Evolutionary conservation across 2,329 filamentous ascomycete genomes (phyloP).

Genomic region (Diatrype stigma): DNA sequence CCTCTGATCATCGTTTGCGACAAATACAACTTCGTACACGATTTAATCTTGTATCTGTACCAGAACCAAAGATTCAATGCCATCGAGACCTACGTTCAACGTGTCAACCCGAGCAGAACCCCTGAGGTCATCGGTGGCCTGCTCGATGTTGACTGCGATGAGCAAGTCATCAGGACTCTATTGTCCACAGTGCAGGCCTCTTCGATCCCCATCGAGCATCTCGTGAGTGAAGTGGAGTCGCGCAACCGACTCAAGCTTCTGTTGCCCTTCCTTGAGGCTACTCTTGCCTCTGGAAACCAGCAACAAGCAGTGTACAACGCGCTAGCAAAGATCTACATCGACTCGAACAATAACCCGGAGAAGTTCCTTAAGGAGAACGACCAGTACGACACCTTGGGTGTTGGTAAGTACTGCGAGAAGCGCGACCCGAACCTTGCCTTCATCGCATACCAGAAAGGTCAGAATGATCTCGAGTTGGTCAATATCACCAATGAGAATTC

Average conservation of each 20-base stretch:
- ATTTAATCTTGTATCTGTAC: constrained; percentile 93
- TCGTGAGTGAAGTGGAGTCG: constrained; percentile 91
- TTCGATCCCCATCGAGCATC: constrained; percentile 87
- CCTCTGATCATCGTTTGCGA: constrained; percentile 98
- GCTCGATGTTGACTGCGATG: constrained; percentile 95
- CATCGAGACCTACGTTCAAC: constrained; percentile 96
- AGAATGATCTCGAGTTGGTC: constrained; percentile 95
- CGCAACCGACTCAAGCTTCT: constrained; percentile 94
- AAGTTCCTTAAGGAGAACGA: constrained; percentile 97
- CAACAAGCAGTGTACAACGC: constrained; percentile 97
- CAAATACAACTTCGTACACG: constrained; percentile 98
- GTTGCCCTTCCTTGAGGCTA: constrained; percentile 91
- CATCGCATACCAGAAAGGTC: constrained; percentile 92
- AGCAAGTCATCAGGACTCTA: constrained; percentile 90
- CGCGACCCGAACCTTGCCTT: constrained; percentile 92
- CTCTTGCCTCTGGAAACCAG: constrained; percentile 82
- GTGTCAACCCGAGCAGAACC: constrained; percentile 86
- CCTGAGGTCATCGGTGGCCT: constrained; percentile 91
- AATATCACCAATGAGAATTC: constrained; percentile 98
- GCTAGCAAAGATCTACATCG: constrained; percentile 98
- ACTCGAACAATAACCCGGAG: constrained; percentile 97
- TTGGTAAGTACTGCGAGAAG: constrained; percentile 99
- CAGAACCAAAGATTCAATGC: constrained; percentile 99
- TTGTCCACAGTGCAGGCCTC: constrained; percentile 78
- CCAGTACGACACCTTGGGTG: constrained; percentile 84